Evolutionary conservation across 176 grass and related monocot species (phyloP).

Genomic region (Bonia amplexicaulis): DNA sequence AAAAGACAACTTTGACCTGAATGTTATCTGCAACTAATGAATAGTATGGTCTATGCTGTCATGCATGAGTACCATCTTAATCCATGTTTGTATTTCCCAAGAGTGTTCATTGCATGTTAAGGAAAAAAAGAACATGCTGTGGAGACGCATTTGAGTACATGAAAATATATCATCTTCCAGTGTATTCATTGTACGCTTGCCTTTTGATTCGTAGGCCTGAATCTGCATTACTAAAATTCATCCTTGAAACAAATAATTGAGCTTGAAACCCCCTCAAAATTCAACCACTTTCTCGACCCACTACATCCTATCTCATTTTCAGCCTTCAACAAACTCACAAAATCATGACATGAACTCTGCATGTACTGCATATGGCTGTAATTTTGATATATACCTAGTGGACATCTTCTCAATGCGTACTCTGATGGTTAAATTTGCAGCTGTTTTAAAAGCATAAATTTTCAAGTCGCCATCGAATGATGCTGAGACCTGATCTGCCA

Average conservation of each 20-base stretch:
- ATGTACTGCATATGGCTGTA: not conserved
- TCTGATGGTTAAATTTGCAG: conserved; percentile 52
- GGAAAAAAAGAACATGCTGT: not conserved
- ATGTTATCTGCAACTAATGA: not conserved
- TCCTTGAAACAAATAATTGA: not conserved
- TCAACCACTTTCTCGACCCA: not conserved
- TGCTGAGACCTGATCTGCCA: conserved; percentile 67
- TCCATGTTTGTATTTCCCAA: not conserved
- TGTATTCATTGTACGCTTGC: not conserved
- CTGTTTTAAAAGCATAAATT: conserved; percentile 89
- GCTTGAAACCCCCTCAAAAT: not conserved
- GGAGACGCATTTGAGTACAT: not conserved
- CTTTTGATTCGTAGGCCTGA: not conserved
- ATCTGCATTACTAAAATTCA: not conserved
- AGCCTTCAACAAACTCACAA: not conserved
- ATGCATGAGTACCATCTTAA: not conserved
- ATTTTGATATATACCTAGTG: conserved; percentile 51
- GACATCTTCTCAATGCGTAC: conserved; percentile 93
- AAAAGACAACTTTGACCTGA: not conserved
- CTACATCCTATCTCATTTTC: not conserved
- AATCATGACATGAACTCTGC: not conserved
- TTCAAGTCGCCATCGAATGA: conserved; percentile 67
- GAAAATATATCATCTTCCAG: not conserved
- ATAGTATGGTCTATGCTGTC: not conserved
- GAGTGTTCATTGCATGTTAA: not conserved